Conservation (phyloP, 1,139 yeast genomes). For the Kodamaea suecica region DNA sequence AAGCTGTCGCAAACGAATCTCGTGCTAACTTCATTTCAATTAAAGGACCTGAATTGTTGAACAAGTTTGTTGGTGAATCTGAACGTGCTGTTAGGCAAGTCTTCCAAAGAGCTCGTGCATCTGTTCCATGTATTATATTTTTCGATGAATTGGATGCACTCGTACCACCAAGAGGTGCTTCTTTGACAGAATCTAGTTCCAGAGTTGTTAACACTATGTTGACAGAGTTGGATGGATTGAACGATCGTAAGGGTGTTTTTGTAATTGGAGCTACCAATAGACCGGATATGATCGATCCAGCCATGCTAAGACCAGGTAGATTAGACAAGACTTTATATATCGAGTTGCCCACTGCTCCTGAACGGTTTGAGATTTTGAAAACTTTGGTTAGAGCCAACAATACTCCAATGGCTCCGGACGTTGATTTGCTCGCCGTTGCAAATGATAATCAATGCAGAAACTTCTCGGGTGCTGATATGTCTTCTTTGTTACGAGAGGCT, state of each 20-base stretch:
- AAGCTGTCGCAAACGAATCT: constrained; percentile 98
- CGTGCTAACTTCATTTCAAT: constrained; percentile 96
- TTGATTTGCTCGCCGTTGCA: constrained; percentile 62
- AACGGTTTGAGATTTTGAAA: constrained; percentile 74
- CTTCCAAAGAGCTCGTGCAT: constrained; percentile 89
- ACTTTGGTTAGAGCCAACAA: constrained; percentile 70
- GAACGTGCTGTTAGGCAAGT: constrained; percentile 95
- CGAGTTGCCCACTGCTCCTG: constrained; percentile 77
- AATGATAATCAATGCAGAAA: constrained; percentile 78
- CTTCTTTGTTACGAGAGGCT: constrained; percentile 89
- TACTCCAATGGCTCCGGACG: constrained; percentile 69
- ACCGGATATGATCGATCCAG: constrained; percentile 98
- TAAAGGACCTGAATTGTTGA: constrained; percentile 91
- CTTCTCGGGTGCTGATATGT: constrained; percentile 94
- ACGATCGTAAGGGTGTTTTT: constrained; percentile 87
- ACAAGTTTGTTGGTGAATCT: constrained; percentile 95
- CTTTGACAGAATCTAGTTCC: constrained; percentile 85
- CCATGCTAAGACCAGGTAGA: constrained; percentile 96
- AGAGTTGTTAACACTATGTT: constrained; percentile 91
- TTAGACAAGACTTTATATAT: constrained; percentile 90
- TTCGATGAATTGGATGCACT: constrained; percentile 95
- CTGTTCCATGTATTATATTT: constrained; percentile 92
- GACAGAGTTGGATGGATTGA: constrained; percentile 92
- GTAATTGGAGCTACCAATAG: constrained; percentile 97
- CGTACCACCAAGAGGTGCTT: constrained; percentile 89